These are phyloP conservation scores for Puccinellia tenuiflora DNA, from an alignment of 176 grass and related monocot species.

Conservation along the genomic window DNA sequence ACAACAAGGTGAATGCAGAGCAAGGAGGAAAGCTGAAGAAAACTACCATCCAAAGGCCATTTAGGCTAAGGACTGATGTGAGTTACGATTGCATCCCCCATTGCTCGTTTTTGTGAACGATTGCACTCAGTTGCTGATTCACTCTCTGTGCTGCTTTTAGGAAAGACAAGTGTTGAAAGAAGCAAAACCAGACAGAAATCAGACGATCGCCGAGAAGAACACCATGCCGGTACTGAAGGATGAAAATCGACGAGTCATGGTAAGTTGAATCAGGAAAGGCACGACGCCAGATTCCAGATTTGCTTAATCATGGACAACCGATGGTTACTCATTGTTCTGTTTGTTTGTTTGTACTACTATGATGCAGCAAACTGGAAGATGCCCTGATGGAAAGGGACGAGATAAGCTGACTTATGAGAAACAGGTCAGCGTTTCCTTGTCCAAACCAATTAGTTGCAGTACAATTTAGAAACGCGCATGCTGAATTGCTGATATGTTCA, in stretches of 20 bases:
- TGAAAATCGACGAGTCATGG: conserved; percentile 5
- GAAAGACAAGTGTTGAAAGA: conserved; percentile 86
- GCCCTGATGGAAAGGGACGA: conserved; percentile 25
- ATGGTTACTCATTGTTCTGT: not conserved
- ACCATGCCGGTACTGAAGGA: conserved; percentile 10
- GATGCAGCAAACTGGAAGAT: conserved; percentile 31
- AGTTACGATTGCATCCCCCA: conserved; percentile 11
- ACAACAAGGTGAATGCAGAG: conserved; percentile 43
- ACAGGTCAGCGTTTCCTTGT: conserved; percentile 26
- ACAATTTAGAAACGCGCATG: not conserved
- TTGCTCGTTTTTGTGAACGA: not conserved
- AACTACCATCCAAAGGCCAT: conserved; percentile 83
- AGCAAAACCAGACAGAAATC: conserved; percentile 59
- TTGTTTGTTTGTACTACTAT: not conserved
- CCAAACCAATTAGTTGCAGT: not conserved
- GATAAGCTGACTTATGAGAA: conserved; percentile 18
- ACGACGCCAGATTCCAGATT: not conserved
- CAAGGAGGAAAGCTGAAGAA: conserved; percentile 57
- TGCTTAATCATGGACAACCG: not conserved
- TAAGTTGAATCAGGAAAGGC: conserved; percentile 3
- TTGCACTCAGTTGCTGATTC: not conserved
- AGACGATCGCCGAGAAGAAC: conserved; percentile 17
- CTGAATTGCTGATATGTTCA: conserved; percentile 23
- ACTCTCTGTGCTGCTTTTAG: conserved; percentile 27
- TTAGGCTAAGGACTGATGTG: conserved; percentile 85